Base-by-base conservation (phyloP, 768 basidiomycete genomes). In the Macrolepiota albuminosa region DNA sequence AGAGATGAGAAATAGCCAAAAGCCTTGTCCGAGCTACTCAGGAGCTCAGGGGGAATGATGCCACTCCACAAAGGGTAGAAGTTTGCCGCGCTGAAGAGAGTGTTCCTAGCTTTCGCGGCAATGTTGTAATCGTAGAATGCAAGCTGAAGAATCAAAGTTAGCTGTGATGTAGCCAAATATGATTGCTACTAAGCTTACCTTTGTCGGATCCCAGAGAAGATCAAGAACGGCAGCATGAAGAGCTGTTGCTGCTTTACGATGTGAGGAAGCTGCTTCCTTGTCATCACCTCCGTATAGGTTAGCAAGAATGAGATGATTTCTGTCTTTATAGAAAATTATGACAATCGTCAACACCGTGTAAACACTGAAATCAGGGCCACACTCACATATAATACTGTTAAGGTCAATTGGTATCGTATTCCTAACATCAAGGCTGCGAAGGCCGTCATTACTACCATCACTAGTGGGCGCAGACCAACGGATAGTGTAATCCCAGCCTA, bases 61-160 rank as follows among this genome's bases (percentile, higher is more conserved):
- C 85, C 89, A 54, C 81, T 86, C 95, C 94, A 97, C 51, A 88
- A 77, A 0, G 95, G 91, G 70, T 93, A 93, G 76, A 86, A 94
- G 1, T 83, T 85, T 1, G 91, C 94, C 2, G 75, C 79, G 21
- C 84, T 84, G 75, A 88, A 94, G 34, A 92, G 69, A 51, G 65
- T 71, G 66, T 84, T 87, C 55, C 88, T 84, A 14, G 81, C 68
- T 53, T 87, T 85, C 2, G 86, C 80, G 7, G 83, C 87, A 43
- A 88, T 71, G 70, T 93, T 92, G 74, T 89, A 97, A 72, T 96
- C 95, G 67, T 95, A 95, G 73, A 95, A 96, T 0, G 88, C 88
- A n/a, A 93, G 77, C 76, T 80, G n/a, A 16, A 49, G 11, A 37
- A 8, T 37, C 18, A 9, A n/a, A 34, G 18, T 21, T 26, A 40